phyloP scores from a whole-genome alignment of 2,329 filamentous ascomycete genomes.

The Xylaria polymorpha region DNA sequence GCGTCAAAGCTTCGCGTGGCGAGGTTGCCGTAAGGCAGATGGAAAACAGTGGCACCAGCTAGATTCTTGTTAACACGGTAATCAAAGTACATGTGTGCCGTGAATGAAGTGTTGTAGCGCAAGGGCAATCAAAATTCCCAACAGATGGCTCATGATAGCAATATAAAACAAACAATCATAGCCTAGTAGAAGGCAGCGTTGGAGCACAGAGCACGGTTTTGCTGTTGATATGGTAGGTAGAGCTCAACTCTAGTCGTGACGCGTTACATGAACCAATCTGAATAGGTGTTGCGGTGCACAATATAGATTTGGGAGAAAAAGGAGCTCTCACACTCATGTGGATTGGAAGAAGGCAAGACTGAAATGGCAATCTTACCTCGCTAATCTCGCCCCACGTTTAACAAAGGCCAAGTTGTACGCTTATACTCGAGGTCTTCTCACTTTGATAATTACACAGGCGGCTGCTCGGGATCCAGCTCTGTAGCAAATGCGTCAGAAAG shows the following conservation, averaged over 20 bases:
- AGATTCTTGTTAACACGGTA: neutral
- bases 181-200: neutral
- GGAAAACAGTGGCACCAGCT: neutral
- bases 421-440: neutral
- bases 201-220: neutral
- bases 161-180: neutral
- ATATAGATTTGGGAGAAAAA: neutral
- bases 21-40: neutral
- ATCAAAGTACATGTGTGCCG: neutral
- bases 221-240: too few species aligned
- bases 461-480: neutral
- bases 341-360: neutral
- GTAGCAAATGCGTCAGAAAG: neutral
- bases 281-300: neutral
- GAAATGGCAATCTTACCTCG: neutral
- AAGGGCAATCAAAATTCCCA: neutral
- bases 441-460: neutral
- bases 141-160: neutral
- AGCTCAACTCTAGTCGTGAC: neutral
- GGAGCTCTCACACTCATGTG: neutral
- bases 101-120: neutral
- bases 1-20: neutral
- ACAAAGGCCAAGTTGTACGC: neutral
- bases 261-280: conserved; percentile 1
- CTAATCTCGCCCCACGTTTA: conserved; percentile 9